Evolutionary conservation across 139 green algal species (phyloP), one percentile per base, ranked within the genome.

Genomic region (Chlorella sp.): DNA sequence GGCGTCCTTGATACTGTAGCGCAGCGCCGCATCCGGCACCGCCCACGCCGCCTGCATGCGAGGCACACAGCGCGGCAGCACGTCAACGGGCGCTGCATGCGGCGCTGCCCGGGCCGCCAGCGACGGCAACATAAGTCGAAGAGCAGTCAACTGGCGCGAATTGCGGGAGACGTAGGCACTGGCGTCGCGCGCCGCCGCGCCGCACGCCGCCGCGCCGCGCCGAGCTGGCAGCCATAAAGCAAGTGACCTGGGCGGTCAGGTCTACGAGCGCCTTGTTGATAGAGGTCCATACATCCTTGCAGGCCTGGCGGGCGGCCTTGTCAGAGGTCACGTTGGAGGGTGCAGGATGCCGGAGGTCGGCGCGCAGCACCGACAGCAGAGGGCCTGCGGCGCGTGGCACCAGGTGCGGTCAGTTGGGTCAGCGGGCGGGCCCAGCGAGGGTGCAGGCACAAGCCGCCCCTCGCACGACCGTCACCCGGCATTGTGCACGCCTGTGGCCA

Each of bases 1-100:
- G 9, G 82, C 77, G 25, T 86, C 82, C 38, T 76, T 78, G 38
- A 86, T 58, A 35, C 77, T 76, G 45, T 59, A 69, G 23, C 74
- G 73, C 61, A 86, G 82, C 55, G 60, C 25, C 23, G 77, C 35
- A 14, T 86, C 82, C 0, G 77, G 76, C 27, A 86, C 79, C 2
- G 68, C 76, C 82, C 82, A 86, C 1, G 38, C 46, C 38, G 31
- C 38, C 65, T 83, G 78, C 43, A 33, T n/a, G n/a, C 2, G 1
- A 33, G 9, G 56, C 56, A 3, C 1, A 9, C 56, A 63, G 56
- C 56, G 14, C 14, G 14, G 14, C 14, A 27, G 17, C 17, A 17
- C 14, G 46, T 17, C 46, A 14, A 55, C 46, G 14, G 17, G 46
- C 14, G 17, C 46, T 17, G 17, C 14, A 14, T 27, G 46, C 46